Evolutionary conservation across 148 eudicot species (phyloP).

Genomic region (Arctostaphylos glauca): DNA sequence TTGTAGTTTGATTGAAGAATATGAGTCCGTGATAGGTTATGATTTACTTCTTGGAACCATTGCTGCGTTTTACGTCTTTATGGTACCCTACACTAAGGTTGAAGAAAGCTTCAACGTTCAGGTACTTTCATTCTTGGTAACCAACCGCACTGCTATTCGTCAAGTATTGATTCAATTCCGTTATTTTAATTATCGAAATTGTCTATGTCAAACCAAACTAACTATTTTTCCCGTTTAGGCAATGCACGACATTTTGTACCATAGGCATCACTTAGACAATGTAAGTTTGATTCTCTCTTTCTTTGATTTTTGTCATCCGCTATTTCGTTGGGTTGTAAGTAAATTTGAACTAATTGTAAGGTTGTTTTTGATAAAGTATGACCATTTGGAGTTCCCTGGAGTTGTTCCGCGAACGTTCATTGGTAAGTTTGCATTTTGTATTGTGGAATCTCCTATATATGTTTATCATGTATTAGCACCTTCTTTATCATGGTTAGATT

Average conservation of each 20-base stretch:
- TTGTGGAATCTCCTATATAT: not conserved
- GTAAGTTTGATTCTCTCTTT: conserved; percentile 36
- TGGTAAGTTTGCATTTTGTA: conserved; percentile 39
- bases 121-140: conserved; percentile 35
- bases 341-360: conserved; percentile 10
- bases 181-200: not conserved
- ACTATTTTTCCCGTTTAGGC: conserved; percentile 45
- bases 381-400: conserved; percentile 98
- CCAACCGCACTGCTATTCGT: not conserved
- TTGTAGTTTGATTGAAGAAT: not conserved
- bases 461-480: not conserved
- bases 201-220: not conserved
- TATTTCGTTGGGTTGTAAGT: conserved; percentile 1
- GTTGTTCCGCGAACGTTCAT: conserved; percentile 95
- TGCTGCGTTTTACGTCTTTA: conserved; percentile 81
- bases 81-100: conserved; percentile 91
- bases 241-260: conserved; percentile 90
- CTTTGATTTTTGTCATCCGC: not conserved
- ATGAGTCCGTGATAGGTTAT: conserved; percentile 45
- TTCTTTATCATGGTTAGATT: not conserved
- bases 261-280: conserved; percentile 64
- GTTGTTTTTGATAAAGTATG: conserved; percentile 58
- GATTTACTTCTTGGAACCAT: conserved; percentile 78
- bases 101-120: conserved; percentile 99
- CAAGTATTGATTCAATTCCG: not conserved